Evolutionary conservation across 75 land plant species (phyloP).

Genomic region (Selaginella tamariscina): DNA sequence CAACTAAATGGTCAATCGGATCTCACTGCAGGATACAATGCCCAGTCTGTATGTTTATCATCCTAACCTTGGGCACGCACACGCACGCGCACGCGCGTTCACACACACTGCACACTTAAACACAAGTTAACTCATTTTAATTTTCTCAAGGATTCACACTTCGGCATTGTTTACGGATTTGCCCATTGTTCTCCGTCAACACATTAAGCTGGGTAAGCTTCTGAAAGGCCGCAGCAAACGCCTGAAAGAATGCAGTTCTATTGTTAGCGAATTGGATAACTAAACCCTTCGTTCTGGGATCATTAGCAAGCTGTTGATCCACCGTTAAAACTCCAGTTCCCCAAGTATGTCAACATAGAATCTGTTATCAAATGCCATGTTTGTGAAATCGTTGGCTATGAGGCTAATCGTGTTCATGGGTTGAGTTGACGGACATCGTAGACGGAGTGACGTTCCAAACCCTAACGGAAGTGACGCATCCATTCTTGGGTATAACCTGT

Average conservation of each 20-base stretch:
- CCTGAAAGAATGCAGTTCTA: conserved; percentile 23
- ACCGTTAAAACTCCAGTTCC: background rate
- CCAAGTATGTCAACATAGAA: background rate
- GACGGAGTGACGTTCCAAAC: background rate
- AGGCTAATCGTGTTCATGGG: background rate
- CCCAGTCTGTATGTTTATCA: no score
- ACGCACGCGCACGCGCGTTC: no score
- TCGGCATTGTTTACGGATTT: conserved; percentile 12
- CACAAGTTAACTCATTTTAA: no score
- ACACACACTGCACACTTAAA: no score
- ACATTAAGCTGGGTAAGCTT: conserved; percentile 21
- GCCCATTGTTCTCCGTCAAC: conserved; percentile 23
- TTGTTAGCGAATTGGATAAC: conserved; percentile 1
- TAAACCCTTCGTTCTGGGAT: background rate
- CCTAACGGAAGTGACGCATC: conserved; percentile 1
- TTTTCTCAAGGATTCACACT: no score
- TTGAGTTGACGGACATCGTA: background rate
- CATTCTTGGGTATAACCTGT: background rate
- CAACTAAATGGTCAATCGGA: no score
- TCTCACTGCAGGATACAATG: no score
- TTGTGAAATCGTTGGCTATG: conserved; percentile 11
- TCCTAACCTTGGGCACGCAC: no score
- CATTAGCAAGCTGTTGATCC: conserved; percentile 10
- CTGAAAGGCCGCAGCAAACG: conserved; percentile 24
- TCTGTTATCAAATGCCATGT: background rate